A percentile compares a stretch with the other conserved stretches of the same genome.
Evolutionary conservation across 2,329 filamentous ascomycete genomes (phyloP).

Genomic region (Colletotrichum tofieldiae): DNA sequence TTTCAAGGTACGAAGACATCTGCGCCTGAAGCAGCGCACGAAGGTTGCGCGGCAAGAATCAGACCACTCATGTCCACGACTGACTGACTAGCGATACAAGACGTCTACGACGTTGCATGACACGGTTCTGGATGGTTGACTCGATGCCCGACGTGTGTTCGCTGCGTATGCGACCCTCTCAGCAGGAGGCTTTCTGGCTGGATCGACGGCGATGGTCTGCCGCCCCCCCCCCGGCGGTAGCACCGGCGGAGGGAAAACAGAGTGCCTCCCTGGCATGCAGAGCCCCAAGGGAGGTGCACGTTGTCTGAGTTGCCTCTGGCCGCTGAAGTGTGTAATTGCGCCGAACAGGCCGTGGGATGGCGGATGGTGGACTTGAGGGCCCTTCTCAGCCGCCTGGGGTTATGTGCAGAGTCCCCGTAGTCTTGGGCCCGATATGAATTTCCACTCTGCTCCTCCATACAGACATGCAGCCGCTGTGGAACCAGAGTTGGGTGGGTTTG

Average conservation of each 20-base stretch:
- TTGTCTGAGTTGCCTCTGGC: constrained; percentile 4
- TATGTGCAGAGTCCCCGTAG: too few species aligned
- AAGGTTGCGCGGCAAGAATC: neutral
- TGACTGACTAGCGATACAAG: neutral
- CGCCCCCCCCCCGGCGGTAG: constrained; percentile 11
- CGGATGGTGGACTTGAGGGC: neutral
- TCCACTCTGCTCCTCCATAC: too few species aligned
- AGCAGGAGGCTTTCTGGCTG: constrained; percentile 14
- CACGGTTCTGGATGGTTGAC: constrained; percentile 1
- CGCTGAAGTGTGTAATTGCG: constrained; percentile 30
- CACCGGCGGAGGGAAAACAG: constrained; percentile 8
- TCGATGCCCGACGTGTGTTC: neutral
- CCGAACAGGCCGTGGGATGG: constrained; percentile 21
- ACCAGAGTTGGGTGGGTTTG: too few species aligned
- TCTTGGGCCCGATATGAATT: too few species aligned
- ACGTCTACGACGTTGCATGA: constrained; percentile 9
- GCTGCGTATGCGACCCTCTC: neutral
- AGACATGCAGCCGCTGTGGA: too few species aligned
- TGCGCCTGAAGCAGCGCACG: neutral
- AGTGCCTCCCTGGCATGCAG: neutral
- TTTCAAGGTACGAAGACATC: neutral
- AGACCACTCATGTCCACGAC: neutral
- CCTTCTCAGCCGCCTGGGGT: neutral
- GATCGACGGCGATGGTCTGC: constrained; percentile 23
- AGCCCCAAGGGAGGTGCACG: neutral